Evolutionary conservation across 129 eudicot genomes (phyloP).

Genomic region (Artemisia annua): DNA sequence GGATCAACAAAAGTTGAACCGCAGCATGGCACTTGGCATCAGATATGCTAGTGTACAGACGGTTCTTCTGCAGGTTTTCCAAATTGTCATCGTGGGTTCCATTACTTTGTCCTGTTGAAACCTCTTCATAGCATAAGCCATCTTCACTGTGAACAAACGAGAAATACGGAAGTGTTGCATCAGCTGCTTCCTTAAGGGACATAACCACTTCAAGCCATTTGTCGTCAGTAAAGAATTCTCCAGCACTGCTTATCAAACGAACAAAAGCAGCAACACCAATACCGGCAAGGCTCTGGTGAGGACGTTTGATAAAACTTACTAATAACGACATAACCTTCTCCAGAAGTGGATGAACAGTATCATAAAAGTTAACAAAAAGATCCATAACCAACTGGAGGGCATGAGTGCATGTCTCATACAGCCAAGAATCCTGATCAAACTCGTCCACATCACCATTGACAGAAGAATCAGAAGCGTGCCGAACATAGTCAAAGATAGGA

Average conservation of each 20-base stretch:
- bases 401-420: conserved; percentile 93
- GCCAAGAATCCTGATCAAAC: conserved; percentile 92
- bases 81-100: conserved; percentile 38
- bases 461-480: conserved; percentile 82
- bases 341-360: conserved; percentile 83
- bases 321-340: conserved; percentile 68
- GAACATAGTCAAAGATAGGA: conserved; percentile 91
- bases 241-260: conserved; percentile 91
- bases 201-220: conserved; percentile 90
- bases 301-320: conserved; percentile 86
- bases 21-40: conserved; percentile 92
- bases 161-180: conserved; percentile 81
- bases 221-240: conserved; percentile 81
- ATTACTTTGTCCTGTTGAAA: conserved; percentile 33
- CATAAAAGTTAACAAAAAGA: conserved; percentile 86
- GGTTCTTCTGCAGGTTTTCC: conserved; percentile 46
- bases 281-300: conserved; percentile 98
- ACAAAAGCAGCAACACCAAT: conserved; percentile 98
- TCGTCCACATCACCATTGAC: conserved; percentile 53
- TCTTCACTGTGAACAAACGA: conserved; percentile 49
- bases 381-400: conserved; percentile 94
- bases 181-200: conserved; percentile 72
- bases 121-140: conserved; percentile 48
- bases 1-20: conserved; percentile 83
- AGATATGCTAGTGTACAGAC: conserved; percentile 58